Evolutionary conservation across 176 grass and related monocot species (phyloP).

Genomic region (Pontederia crassipes): DNA sequence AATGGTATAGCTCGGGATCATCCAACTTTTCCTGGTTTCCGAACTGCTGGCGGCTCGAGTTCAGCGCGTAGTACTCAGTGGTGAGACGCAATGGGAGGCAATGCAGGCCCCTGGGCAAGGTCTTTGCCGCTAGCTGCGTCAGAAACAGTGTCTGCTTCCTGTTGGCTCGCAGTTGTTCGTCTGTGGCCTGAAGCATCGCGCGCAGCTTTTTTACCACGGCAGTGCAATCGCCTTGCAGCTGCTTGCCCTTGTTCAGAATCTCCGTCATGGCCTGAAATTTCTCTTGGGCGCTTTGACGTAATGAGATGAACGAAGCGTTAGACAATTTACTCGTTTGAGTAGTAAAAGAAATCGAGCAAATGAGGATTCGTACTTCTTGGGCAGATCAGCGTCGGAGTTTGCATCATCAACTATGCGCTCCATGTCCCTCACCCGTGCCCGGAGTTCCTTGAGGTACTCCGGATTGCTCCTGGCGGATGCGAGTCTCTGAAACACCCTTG

Average conservation of each 20-base stretch:
- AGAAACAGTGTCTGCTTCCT: constrained; percentile 50
- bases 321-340: background rate
- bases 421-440: background rate
- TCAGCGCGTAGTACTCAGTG: constrained; percentile 54
- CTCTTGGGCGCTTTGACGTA: constrained; percentile 27
- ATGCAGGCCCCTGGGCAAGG: constrained; percentile 68
- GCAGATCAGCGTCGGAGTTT: background rate
- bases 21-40: constrained; percentile 48
- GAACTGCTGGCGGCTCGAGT: constrained; percentile 36
- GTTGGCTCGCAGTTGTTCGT: constrained; percentile 45
- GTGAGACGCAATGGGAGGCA: constrained; percentile 71
- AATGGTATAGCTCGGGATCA: constrained; percentile 67
- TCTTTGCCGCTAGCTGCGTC: constrained; percentile 65
- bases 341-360: background rate
- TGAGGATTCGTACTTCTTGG: background rate
- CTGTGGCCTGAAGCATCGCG: constrained; percentile 42
- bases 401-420: constrained; percentile 2
- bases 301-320: background rate
- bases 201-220: constrained; percentile 40
- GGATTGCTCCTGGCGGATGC: background rate
- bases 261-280: constrained; percentile 68
- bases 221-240: constrained; percentile 54
- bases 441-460: constrained; percentile 1
- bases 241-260: constrained; percentile 36
- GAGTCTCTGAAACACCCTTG: background rate